phyloP scores from a whole-genome alignment of 2,329 filamentous ascomycete genomes.

The Monosporascus sp. region DNA sequence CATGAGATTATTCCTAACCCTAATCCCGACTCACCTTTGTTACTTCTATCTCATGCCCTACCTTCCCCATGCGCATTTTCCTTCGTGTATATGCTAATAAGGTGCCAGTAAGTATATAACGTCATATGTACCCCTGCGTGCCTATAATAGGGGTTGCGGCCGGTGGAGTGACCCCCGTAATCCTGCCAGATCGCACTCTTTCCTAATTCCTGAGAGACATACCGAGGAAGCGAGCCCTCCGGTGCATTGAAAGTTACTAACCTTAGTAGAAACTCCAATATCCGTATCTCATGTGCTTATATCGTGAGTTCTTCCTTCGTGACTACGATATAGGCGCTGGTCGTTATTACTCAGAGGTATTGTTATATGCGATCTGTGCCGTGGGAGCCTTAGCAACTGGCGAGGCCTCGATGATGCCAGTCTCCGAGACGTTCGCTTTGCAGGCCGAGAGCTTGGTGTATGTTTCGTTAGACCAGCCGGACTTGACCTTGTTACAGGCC shows the following conservation, averaged over 20 bases:
- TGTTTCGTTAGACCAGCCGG: constrained; percentile 38
- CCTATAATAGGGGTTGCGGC: no score
- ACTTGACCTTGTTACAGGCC: constrained; percentile 41
- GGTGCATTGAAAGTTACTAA: not conserved
- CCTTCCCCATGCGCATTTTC: not conserved
- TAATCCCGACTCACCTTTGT: not conserved
- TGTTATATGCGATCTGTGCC: constrained; percentile 44
- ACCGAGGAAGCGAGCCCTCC: no score
- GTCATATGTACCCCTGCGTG: not conserved
- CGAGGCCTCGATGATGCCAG: constrained; percentile 26
- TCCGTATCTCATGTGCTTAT: constrained; percentile 44
- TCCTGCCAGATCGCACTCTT: no score
- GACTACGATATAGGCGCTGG: constrained; percentile 43
- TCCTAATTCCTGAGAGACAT: no score
- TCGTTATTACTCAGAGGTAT: constrained; percentile 43
- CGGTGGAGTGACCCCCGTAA: not conserved
- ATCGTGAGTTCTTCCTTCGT: constrained; percentile 44
- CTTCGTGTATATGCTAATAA: not conserved
- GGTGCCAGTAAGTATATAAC: not conserved
- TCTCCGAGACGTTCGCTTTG: constrained; percentile 38
- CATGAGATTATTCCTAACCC: not conserved
- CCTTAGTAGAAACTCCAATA: constrained; percentile 32
- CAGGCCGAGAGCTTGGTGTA: constrained; percentile 42
- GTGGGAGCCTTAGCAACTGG: constrained; percentile 42
- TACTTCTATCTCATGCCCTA: no score